Evolutionary conservation across 495 filamentous ascomycete genomes (phyloP), one percentile per base, ranked within the genome.

Genomic region (Recurvomyces mirabilis): DNA sequence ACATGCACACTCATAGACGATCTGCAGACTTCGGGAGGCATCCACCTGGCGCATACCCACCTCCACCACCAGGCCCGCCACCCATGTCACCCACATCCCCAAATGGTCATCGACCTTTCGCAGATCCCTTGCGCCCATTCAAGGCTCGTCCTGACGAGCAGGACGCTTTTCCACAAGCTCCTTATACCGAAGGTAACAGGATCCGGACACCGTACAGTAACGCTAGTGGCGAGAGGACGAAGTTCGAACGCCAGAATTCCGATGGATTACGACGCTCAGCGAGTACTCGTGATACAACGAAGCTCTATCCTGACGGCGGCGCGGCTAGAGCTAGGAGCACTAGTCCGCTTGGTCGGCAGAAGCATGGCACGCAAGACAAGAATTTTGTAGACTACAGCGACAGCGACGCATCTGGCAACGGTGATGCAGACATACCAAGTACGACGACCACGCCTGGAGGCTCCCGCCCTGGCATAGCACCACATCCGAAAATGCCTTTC

Each of bases 141-240:
- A 57, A 56, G 34, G 64, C 35, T 31, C 40, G 51, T 18, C 38
- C 39, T 17, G 49, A 49, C 1, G 33, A 46, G 19, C 36, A 41
- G 22, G 45, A 46, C 3, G 33, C 38, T 5, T 4, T 12, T 15
- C 18, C 38, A 28, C 39, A 51, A 20, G 46, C 43, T 15, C 55
- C 52, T 11, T 57, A 60, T 60, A 33, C 47, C 60, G 52, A 59
- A 38, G 46, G 71, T 43, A 63, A 59, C 15, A 71, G 83, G 9
- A 61, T 71, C 19, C 77, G 83, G 43, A 82, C 78, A 6, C 75
- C 79, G 0, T 91, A 93, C 56, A 70, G 76, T 26, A 73, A 70
- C 2, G 61, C 73, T 22, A 73, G 76, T 38, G 83, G 83, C 13
- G 86, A 91, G 56, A 82, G 72, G 65, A 80, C 76, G 0, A 68